Percentiles rank a stretch among this genome's conserved stretches.
These are phyloP conservation scores for Saitozyma sp. DNA, from an alignment of 768 basidiomycete species.

Conservation along the genomic window DNA sequence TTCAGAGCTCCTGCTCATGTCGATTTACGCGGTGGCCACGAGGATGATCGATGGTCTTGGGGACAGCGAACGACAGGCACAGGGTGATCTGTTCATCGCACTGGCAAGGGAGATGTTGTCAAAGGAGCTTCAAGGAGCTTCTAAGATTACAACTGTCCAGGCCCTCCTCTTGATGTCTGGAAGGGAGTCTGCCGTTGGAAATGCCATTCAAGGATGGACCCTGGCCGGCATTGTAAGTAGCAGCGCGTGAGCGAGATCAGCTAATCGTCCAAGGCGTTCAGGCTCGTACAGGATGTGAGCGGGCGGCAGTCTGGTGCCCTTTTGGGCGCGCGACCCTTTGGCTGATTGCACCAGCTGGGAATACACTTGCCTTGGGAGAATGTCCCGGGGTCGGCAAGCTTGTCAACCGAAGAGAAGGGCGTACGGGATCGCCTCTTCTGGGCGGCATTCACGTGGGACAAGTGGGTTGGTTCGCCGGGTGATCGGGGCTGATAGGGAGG, in stretches of 20 bases:
- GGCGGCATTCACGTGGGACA: constrained; percentile 24
- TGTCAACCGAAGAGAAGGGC: constrained; percentile 12
- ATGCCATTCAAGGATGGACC: constrained; percentile 8
- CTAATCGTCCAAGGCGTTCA: constrained; percentile 8
- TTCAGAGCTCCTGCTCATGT: constrained; percentile 22
- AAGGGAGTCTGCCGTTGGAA: constrained; percentile 4
- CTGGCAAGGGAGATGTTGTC: constrained; percentile 14
- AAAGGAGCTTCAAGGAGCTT: constrained; percentile 18
- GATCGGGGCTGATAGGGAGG: not conserved
- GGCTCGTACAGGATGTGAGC: constrained; percentile 20
- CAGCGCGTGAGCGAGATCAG: no score
- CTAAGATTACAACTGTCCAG: constrained; percentile 8
- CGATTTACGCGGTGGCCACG: constrained; percentile 14
- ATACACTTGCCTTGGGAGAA: constrained; percentile 11
- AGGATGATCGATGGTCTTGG: constrained; percentile 20
- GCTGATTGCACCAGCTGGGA: constrained; percentile 14
- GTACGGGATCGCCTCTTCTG: constrained; percentile 16
- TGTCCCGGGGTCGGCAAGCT: constrained; percentile 8
- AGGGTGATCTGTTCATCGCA: constrained; percentile 15
- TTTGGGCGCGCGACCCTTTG: not conserved
- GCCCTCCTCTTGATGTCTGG: constrained; percentile 7
- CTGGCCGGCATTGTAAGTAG: constrained; percentile 8
- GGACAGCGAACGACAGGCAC: constrained; percentile 8
- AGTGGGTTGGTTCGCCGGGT: constrained; percentile 8
- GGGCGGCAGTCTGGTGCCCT: no score